Percentiles rank a stretch among this genome's conserved stretches.
These are phyloP conservation scores for Talaromyces islandicus DNA, from an alignment of 2,329 filamentous ascomycete genomes.

Conservation along the genomic window DNA sequence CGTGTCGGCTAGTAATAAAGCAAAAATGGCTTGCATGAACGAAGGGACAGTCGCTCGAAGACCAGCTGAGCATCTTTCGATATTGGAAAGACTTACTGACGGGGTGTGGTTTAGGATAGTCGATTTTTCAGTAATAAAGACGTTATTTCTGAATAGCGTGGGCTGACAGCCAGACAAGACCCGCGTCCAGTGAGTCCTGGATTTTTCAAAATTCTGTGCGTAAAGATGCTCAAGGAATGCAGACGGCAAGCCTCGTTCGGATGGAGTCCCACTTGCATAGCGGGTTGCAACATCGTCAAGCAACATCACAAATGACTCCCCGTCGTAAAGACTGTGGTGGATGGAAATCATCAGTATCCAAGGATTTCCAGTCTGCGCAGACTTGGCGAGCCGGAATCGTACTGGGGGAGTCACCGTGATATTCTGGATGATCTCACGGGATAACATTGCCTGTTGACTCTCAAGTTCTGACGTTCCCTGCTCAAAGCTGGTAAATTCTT, in stretches of 20 bases:
- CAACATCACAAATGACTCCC: conserved; percentile 8
- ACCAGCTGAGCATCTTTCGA: conserved; percentile 21
- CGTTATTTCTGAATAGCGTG: conserved; percentile 13
- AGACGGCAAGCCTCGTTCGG: conserved; percentile 16
- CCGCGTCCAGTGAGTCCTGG: conserved; percentile 22
- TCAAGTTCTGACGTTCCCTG: not conserved
- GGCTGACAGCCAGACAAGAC: conserved; percentile 19
- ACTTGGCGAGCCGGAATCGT: conserved; percentile 19
- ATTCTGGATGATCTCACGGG: conserved; percentile 20
- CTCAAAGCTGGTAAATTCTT: conserved; percentile 14
- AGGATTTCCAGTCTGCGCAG: conserved; percentile 6
- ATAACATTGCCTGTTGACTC: not conserved
- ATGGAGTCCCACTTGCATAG: conserved; percentile 16
- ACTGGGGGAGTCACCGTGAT: conserved; percentile 22
- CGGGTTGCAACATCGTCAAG: conserved; percentile 10
- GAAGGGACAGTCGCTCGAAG: conserved; percentile 26
- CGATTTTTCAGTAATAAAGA: conserved; percentile 10
- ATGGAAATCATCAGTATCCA: not conserved
- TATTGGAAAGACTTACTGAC: conserved; percentile 16
- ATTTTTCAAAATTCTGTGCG: conserved; percentile 18
- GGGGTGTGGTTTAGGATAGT: conserved; percentile 11
- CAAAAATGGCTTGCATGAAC: conserved; percentile 28
- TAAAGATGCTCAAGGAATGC: conserved; percentile 23
- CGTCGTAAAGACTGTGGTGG: conserved; percentile 5
- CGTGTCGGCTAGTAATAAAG: conserved; percentile 26